Evolutionary conservation across 148 eudicot genomes (phyloP).

Genomic region (Rhododendron vialii): DNA sequence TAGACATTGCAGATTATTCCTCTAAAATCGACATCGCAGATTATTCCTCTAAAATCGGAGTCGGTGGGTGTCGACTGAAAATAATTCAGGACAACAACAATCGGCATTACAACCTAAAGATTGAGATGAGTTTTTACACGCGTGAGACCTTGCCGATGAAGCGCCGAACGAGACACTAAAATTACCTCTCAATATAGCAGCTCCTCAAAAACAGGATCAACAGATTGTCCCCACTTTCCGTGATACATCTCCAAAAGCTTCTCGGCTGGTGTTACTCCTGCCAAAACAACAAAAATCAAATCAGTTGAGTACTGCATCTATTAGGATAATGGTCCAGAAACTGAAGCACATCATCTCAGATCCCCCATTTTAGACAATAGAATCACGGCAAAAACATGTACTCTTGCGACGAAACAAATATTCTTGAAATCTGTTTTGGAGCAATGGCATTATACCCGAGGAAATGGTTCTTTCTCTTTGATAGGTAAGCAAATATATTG

Average conservation of each 20-base stretch:
- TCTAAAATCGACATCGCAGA: not conserved
- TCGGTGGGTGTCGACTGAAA: not conserved
- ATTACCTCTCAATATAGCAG: constrained; percentile 65
- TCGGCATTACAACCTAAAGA: not conserved
- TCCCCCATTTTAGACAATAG: not conserved
- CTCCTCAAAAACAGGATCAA: constrained; percentile 91
- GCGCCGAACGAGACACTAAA: not conserved
- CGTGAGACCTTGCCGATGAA: not conserved
- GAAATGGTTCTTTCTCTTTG: not conserved
- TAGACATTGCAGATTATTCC: not conserved
- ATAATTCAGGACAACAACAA: not conserved
- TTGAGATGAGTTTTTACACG: not conserved
- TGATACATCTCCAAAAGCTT: constrained; percentile 80
- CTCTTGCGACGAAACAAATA: not conserved
- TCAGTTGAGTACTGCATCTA: not conserved
- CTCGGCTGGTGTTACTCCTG: constrained; percentile 98
- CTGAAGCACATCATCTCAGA: not conserved
- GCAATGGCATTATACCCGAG: not conserved
- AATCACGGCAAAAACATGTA: not conserved
- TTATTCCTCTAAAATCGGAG: not conserved
- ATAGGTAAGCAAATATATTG: not conserved
- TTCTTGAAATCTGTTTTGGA: not conserved
- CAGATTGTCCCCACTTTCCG: constrained; percentile 82
- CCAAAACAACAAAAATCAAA: not conserved
- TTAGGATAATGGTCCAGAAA: not conserved